Evolutionary conservation across 495 filamentous ascomycete genomes (phyloP).

Genomic region (Trichoderma parareesei): DNA sequence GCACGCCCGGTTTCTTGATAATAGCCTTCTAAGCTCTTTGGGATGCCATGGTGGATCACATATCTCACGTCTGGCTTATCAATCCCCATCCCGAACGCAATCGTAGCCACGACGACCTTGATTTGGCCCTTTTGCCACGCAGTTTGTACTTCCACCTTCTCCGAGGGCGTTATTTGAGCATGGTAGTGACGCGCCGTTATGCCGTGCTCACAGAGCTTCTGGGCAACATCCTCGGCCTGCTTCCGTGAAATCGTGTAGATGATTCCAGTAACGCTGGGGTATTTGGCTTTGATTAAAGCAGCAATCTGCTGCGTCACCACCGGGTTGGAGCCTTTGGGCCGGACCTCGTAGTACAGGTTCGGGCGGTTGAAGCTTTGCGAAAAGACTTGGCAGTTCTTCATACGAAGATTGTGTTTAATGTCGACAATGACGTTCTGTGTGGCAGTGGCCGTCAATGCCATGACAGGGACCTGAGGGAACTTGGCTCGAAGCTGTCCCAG

Average conservation of each 20-base stretch:
- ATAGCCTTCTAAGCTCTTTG: constrained; percentile 95
- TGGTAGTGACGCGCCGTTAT: constrained; percentile 83
- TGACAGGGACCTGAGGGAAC: constrained; percentile 73
- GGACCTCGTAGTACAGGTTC: constrained; percentile 82
- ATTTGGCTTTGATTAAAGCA: constrained; percentile 56
- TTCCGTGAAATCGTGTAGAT: constrained; percentile 87
- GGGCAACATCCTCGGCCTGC: constrained; percentile 71
- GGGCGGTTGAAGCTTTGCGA: constrained; percentile 90
- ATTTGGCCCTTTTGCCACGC: constrained; percentile 71
- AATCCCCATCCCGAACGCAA: constrained; percentile 98
- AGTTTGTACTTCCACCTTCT: constrained; percentile 61
- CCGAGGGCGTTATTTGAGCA: constrained; percentile 57
- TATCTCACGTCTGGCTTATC: constrained; percentile 95
- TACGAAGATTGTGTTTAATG: constrained; percentile 78
- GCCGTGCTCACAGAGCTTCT: constrained; percentile 48
- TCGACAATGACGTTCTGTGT: constrained; percentile 88
- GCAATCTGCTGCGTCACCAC: constrained; percentile 59
- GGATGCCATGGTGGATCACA: constrained; percentile 84
- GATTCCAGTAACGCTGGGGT: constrained; percentile 73
- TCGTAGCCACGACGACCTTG: constrained; percentile 96
- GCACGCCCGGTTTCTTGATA: constrained; percentile 96
- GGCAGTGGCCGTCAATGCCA: constrained; percentile 92
- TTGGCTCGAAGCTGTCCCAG: constrained; percentile 61
- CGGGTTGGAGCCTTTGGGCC: constrained; percentile 33
- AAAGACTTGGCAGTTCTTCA: constrained; percentile 66